A percentile compares a stretch with the other conserved stretches of the same genome.
phyloP scores from a whole-genome alignment of 805 yeast species.

The Candida germanica region DNA sequence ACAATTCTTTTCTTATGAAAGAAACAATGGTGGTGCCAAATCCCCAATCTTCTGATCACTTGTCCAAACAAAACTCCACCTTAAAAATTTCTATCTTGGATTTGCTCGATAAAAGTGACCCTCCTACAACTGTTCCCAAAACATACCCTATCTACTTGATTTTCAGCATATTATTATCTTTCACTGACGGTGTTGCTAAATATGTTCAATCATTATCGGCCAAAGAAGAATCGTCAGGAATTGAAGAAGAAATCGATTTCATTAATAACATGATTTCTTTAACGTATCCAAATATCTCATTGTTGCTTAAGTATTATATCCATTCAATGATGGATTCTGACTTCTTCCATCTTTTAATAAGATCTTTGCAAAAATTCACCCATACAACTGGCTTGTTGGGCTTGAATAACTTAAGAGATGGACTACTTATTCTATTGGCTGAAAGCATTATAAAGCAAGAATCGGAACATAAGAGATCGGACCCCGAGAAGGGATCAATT shows the following conservation, averaged over 20 bases:
- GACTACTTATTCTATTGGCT: conserved; percentile 29
- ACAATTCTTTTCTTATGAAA: conserved; percentile 18
- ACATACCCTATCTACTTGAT: conserved; percentile 60
- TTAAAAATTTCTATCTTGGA: conserved; percentile 63
- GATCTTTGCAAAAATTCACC: conserved; percentile 76
- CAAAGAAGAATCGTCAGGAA: conserved; percentile 17
- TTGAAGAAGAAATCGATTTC: conserved; percentile 29
- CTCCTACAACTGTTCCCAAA: conserved; percentile 60
- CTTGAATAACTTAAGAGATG: conserved; percentile 53
- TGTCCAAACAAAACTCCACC: conserved; percentile 44
- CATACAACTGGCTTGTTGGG: conserved; percentile 81
- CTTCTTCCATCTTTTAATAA: conserved; percentile 59
- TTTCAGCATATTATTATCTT: conserved; percentile 46
- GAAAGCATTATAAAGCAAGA: conserved; percentile 20
- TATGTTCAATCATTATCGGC: conserved; percentile 44
- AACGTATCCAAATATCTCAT: conserved; percentile 23
- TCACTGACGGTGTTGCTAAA: conserved; percentile 68
- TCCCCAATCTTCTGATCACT: conserved; percentile 7
- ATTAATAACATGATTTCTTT: conserved; percentile 30
- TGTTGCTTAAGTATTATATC: conserved; percentile 41
- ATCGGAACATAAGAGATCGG: not conserved
- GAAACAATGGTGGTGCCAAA: conserved; percentile 16
- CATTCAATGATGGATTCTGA: conserved; percentile 70
- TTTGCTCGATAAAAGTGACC: conserved; percentile 73
- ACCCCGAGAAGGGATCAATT: conserved; percentile 3